phyloP scores from a whole-genome alignment of 2,329 filamentous ascomycete species.

The Aspergillus spinulosporus region DNA sequence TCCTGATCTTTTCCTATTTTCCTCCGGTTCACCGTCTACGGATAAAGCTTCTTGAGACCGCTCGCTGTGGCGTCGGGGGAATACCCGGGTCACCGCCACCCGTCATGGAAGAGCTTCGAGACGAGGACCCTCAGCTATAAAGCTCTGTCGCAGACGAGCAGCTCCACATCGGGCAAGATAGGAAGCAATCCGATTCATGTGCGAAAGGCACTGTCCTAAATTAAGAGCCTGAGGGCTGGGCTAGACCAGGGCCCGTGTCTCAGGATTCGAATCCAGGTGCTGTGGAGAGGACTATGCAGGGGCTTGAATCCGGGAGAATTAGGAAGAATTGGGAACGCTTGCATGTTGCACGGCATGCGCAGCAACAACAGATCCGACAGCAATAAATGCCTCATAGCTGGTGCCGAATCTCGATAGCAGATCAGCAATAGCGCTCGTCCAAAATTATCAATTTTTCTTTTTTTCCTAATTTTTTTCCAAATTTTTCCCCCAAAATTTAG shows the following conservation, averaged over 20 bases:
- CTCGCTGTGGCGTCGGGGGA: background rate
- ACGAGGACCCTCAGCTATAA: background rate
- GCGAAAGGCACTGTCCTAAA: conserved; percentile 1
- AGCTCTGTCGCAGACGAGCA: background rate
- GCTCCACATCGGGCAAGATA: conserved; percentile 18
- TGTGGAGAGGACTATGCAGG: conserved; percentile 9
- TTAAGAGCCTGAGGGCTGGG: conserved; percentile 3
- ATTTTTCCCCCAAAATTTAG: too few relatives aligned
- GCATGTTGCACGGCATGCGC: background rate
- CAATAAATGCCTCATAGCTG: conserved; percentile 11
- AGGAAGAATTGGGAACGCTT: conserved; percentile 2
- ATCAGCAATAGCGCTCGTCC: background rate
- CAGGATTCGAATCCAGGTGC: background rate
- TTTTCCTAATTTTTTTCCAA: too few relatives aligned
- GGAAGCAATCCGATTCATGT: conserved; percentile 13
- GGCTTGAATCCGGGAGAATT: conserved; percentile 15
- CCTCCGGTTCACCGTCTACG: background rate
- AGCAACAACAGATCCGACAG: background rate
- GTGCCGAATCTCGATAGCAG: background rate
- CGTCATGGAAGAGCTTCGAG: background rate
- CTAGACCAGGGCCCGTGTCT: conserved; percentile 11
- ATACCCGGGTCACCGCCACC: background rate
- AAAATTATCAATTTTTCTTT: too few relatives aligned
- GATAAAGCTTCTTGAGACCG: background rate
- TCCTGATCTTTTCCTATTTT: background rate